Conservation (phyloP, 2,329 filamentous ascomycete genomes). For the Didymella segeticola region DNA sequence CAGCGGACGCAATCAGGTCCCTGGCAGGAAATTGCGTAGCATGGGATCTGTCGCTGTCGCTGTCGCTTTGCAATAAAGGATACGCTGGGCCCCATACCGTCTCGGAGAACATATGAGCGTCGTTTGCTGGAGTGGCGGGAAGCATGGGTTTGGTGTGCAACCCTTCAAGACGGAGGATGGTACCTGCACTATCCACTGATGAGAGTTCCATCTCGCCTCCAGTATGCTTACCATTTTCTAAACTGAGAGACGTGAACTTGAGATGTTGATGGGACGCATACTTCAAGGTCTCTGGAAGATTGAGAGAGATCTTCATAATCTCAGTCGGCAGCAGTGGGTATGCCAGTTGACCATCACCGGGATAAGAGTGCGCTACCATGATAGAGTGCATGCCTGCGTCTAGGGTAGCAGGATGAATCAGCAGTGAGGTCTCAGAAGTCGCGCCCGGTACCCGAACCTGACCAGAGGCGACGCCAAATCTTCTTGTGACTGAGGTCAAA, state of each 20-base stretch:
- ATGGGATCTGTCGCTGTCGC: background rate
- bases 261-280: background rate
- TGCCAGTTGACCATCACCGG: conserved; percentile 33
- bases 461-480: background rate
- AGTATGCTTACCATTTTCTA: background rate
- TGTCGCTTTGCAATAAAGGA: background rate
- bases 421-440: background rate
- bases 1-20: background rate
- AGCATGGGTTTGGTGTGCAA: conserved; percentile 7
- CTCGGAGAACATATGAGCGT: conserved; percentile 17
- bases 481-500: conserved; percentile 4
- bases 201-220: conserved; percentile 1
- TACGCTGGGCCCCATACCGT: conserved; percentile 10
- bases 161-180: conserved; percentile 14
- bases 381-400: conserved; percentile 44
- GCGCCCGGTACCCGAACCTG: background rate
- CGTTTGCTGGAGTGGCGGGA: background rate
- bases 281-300: conserved; percentile 6
- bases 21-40: background rate
- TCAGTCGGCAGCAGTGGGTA: conserved; percentile 15
- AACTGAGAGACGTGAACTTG: background rate
- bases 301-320: background rate
- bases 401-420: conserved; percentile 37
- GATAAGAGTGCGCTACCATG: conserved; percentile 38
- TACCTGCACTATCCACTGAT: background rate